Base-by-base conservation (phyloP, 2,329 filamentous ascomycete genomes). In the Aspergillus sp. region DNA sequence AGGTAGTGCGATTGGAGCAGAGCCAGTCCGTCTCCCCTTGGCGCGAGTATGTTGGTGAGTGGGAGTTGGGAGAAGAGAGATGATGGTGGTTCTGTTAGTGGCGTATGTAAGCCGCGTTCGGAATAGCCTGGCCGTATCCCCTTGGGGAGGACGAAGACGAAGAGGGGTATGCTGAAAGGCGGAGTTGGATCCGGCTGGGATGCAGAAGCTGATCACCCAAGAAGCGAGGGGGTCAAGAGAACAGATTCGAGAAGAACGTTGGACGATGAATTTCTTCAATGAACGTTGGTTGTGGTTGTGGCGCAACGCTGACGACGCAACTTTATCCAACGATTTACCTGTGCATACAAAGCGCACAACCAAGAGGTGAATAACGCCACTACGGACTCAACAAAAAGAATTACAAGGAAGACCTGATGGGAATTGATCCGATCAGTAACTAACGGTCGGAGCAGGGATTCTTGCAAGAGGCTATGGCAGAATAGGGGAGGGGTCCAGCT, bases 91-190 rank as follows among this genome's bases (percentile, higher is more conserved):
- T 44, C 31, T 46, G 51, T 53, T 54, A 51, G 51, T 55, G 59
- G 62, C 53, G 60, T 60, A 59, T 61, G 60, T 62, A 61, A 64
- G 62, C 62, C 62, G 58, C 51, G 57, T 57, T 50, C 53, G 55
- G 59, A 57, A 58, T 57, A 55, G 56, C 55, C 56, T 52, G 55
- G 19, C 37, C n/a, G 47, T 25, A 23, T 48, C 35, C 40, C 25
- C 15, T 9, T 40, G 19, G 19, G n/a, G 27, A 44, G 33, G 3
- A 41, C 14, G 37, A 57, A 21, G 50, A 37, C 41, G 27, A 31
- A 27, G 43, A 41, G 19, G 40, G 44, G 25, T 31, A 55, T 46
- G 43, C 17, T 27, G 43, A 46, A 11, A 8, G 33, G n/a, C 21
- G 11, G 21, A 40, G 45, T 25, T 31, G 33, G 33, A 12, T 47